A percentile compares a stretch with the other conserved stretches of the same genome.
Evolutionary conservation across 495 filamentous ascomycete genomes (phyloP).

Genomic region (Penicillium dipodomyicola): DNA sequence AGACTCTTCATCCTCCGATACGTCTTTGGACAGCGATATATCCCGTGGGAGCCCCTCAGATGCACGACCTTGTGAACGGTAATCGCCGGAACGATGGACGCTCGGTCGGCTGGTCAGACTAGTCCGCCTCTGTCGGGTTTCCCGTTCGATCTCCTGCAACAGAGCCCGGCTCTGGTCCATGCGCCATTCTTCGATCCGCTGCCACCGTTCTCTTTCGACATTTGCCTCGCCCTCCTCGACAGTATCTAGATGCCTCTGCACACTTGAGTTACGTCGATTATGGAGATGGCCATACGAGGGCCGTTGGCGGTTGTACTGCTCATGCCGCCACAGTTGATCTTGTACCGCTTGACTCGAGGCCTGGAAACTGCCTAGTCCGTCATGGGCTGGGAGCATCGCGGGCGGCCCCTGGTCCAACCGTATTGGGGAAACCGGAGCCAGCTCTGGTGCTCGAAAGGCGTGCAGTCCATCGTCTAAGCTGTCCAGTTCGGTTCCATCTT

Average conservation of each 20-base stretch:
- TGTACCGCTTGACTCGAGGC: slow-evolving; percentile 57
- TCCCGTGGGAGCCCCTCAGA: slow-evolving; percentile 22
- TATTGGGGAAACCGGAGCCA: slow-evolving; percentile 47
- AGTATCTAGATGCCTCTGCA: slow-evolving; percentile 65
- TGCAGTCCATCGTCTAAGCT: slow-evolving; percentile 88
- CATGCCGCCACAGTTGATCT: slow-evolving; percentile 81
- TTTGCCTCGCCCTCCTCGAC: slow-evolving; percentile 58
- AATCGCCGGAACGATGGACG: slow-evolving; percentile 21
- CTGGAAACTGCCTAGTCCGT: slow-evolving; percentile 84
- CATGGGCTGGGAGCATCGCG: slow-evolving; percentile 80
- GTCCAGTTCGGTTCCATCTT: slow-evolving; percentile 73
- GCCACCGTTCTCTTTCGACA: slow-evolving; percentile 62
- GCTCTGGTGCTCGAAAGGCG: slow-evolving; percentile 70
- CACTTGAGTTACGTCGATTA: slow-evolving; percentile 52
- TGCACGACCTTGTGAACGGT: slow-evolving; percentile 21
- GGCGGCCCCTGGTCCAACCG: slow-evolving; percentile 51
- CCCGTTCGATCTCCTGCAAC: slow-evolving; percentile 82
- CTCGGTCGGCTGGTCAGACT: slow-evolving; percentile 38
- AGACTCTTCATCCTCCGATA: slow-evolving; percentile 51
- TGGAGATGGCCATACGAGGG: slow-evolving; percentile 25
- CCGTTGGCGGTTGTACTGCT: slow-evolving; percentile 72
- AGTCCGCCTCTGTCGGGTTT: slow-evolving; percentile 63
- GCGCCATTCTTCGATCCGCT: slow-evolving; percentile 86
- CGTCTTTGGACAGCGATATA: slow-evolving; percentile 20
- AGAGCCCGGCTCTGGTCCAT: slow-evolving; percentile 84